Conservation (phyloP, 2,329 filamentous ascomycete species). For the Incumbomyces delicatus region DNA sequence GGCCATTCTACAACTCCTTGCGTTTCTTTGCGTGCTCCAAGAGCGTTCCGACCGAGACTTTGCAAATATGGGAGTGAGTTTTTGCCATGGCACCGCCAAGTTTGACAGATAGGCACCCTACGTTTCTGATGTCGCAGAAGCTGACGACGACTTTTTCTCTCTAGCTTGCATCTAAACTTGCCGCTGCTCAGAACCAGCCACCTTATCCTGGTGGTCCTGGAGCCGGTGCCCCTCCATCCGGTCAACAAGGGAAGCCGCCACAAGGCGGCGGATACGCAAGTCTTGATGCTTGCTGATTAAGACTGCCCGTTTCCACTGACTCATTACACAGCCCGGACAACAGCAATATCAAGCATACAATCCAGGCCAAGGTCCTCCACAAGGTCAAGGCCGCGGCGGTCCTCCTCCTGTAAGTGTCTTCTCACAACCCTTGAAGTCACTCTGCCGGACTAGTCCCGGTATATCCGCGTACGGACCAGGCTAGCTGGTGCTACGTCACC, state of each 20-base stretch:
- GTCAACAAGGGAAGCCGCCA: conserved; percentile 22
- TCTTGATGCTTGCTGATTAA: conserved; percentile 20
- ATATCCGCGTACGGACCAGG: too few species aligned
- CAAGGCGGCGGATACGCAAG: conserved; percentile 44
- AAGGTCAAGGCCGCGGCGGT: conserved; percentile 47
- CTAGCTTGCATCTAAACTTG: conserved; percentile 28
- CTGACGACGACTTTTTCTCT: conserved; percentile 16
- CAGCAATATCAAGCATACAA: conserved; percentile 16
- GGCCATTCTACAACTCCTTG: too few species aligned
- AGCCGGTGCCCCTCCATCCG: conserved; percentile 22
- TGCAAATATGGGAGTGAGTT: conserved; percentile 6
- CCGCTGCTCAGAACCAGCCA: conserved; percentile 26
- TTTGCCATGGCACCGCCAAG: not conserved
- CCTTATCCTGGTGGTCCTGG: conserved; percentile 23
- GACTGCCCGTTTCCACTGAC: conserved; percentile 5
- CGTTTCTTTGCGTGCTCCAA: too few species aligned
- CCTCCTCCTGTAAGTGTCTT: conserved; percentile 22
- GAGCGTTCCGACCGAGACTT: not conserved
- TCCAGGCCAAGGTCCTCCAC: conserved; percentile 29
- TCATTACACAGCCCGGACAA: conserved; percentile 9
- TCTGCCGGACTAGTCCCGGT: not conserved
- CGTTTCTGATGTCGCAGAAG: not conserved
- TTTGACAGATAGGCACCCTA: not conserved
- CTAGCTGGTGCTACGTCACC: conserved; percentile 5
- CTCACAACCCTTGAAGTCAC: conserved; percentile 5